Evolutionary conservation across 345 rosid genomes (phyloP), one percentile per base, ranked within the genome.

Genomic region (Microcos paniculata): DNA sequence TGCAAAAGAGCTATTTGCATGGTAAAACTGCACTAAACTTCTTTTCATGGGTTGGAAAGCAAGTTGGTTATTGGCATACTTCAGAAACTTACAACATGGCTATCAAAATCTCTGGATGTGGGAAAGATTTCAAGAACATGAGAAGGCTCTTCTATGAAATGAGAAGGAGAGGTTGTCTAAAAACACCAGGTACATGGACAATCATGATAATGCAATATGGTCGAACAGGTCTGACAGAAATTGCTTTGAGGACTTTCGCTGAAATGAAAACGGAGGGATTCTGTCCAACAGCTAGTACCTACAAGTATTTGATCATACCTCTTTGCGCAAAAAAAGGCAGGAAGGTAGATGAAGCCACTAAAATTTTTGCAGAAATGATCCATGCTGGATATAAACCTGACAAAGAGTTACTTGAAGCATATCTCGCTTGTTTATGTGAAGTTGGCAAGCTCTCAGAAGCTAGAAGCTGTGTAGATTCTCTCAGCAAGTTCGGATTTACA

Each of bases 181-280:
- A 88, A 82, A 85, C 94, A 78, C 84, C 91, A 40, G 88, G 90
- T 74, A 88, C 97, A 59, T 92, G 97, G 97, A 80, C 90, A 68
- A 92, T 94, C 85, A 87, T 94, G 91, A 88, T 91, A 80, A 87
- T 94, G 93, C 91, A 87, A 78, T 92, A 94, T 53, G 98, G 97
- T 51, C 86, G 93, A 80, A 82, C 85, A 3, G 97, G 98, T 74
- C 85, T 94, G 19, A 92, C 98, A 8, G 83, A 92, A 45, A 90
- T 91, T 12, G 94, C 94, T 63, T 69, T 90, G 38, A 81, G 80
- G 78, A 77, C 90, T 58, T 94, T 92, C 70, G 26, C 73, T 38
- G 94, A 94, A 82, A 92, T 94, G 98, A 88, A 91, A 78, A 84
- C 80, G 66, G 79, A 72, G 7, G 83, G 88, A 58, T 82, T 61